phyloP scores from a whole-genome alignment of 257 asterid species.

The Gentiana macrophylla region DNA sequence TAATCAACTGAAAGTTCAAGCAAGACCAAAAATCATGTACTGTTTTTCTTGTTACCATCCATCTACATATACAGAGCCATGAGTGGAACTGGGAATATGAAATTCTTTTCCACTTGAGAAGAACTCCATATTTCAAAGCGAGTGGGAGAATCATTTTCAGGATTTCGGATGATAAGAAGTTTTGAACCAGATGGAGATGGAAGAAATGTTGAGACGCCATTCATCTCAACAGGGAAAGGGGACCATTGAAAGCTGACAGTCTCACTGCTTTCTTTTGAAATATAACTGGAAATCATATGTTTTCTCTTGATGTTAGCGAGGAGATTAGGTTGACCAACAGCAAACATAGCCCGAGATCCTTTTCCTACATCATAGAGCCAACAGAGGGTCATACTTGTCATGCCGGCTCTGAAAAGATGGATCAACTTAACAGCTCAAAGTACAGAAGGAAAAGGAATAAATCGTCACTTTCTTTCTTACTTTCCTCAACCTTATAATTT shows the following conservation, averaged over 20 bases:
- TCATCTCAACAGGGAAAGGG: slow-evolving; percentile 76
- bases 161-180: slow-evolving; percentile 63
- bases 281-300: slow-evolving; percentile 56
- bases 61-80: slow-evolving; percentile 78
- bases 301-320: slow-evolving; percentile 68
- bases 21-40: not conserved
- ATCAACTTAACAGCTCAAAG: not conserved
- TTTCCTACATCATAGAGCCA: slow-evolving; percentile 24
- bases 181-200: slow-evolving; percentile 95
- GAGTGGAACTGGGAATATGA: slow-evolving; percentile 50
- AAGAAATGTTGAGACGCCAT: slow-evolving; percentile 51
- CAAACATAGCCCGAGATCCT: slow-evolving; percentile 68
- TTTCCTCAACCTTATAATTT: not conserved
- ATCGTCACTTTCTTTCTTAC: not conserved
- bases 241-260: slow-evolving; percentile 65
- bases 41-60: slow-evolving; percentile 52
- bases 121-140: slow-evolving; percentile 84
- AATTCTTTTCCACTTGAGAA: slow-evolving; percentile 65
- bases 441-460: not conserved
- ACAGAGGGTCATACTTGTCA: slow-evolving; percentile 3
- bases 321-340: slow-evolving; percentile 64
- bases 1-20: not conserved
- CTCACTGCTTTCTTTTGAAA: slow-evolving; percentile 22
- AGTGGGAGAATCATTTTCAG: slow-evolving; percentile 69
- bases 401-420: slow-evolving; percentile 1